Evolutionary conservation across 1,139 yeast species (phyloP), one percentile per base, ranked within the genome.

Genomic region (Scheffersomyces titani): DNA sequence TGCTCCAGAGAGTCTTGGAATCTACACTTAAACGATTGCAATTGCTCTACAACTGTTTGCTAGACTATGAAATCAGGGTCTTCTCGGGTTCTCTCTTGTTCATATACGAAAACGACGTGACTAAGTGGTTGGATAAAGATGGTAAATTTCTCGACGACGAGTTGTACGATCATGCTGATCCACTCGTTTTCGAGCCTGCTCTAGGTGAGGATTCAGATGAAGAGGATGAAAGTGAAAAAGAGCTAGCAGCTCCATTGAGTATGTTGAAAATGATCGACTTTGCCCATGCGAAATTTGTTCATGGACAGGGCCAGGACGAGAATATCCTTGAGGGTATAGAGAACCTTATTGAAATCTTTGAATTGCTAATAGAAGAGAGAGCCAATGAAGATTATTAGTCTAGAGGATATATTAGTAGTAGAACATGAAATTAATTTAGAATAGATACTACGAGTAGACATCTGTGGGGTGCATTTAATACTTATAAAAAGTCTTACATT

Each of bases 211-310:
- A 46, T 16, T 46, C 66, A 1, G 66, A 58, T 30, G 59, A 46
- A 48, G 59, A 55, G n/a, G 54, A 49, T 21, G 65, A 59, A 20
- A 70, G 68, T 6, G 66, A 60, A 13, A 63, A 57, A 3, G 71
- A 64, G 7, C 68, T 64, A 3, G 71, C 65, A 9, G 67, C 61
- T 2, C 74, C 79, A 1, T 67, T 86, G 52, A 84, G 91, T 61
- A 75, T 85, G 6, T 76, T 92, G 52, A 80, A 86, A 51, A 66
- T 93, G 55, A 92, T 94, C 18, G 99, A 94, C 70, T 92, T 94
- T 78, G 98, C 98, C 0, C 98, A 93, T 70, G 85, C 98, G 0
- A 82, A 77, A 61, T 74, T 83, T 59, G 80, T 83, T 0, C 84
- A 86, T 0, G 90, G 89, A 0, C 61, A 80, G 55, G 96, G 96